Percentiles rank a stretch among this genome's conserved stretches.
phyloP scores from a whole-genome alignment of 2,329 filamentous ascomycete genomes.

The Diaporthe citriasiana region DNA sequence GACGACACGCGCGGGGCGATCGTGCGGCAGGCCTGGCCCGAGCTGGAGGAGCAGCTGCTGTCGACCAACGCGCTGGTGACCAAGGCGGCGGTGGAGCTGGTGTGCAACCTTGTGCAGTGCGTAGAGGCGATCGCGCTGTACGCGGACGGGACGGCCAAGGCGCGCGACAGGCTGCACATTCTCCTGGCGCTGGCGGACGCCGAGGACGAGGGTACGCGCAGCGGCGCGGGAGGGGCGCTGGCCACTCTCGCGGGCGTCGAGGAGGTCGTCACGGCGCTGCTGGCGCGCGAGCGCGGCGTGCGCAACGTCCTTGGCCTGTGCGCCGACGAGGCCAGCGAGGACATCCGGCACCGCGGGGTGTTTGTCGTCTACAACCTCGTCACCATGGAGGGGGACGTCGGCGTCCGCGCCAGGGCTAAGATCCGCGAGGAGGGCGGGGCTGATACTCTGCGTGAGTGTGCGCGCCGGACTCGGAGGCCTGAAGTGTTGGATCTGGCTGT shows the following conservation, averaged over 20 bases:
- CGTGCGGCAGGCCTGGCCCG: constrained; percentile 79
- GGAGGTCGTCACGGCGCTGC: constrained; percentile 77
- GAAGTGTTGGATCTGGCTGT: constrained; percentile 80
- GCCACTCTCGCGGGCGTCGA: constrained; percentile 88
- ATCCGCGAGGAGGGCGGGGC: constrained; percentile 75
- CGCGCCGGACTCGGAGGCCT: constrained; percentile 77
- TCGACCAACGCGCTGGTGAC: constrained; percentile 81
- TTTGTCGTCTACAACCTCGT: constrained; percentile 83
- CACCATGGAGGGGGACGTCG: constrained; percentile 74
- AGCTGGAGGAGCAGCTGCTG: constrained; percentile 87
- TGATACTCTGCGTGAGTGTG: constrained; percentile 76
- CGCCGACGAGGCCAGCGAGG: constrained; percentile 75
- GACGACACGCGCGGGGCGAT: constrained; percentile 77
- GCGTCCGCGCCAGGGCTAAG: constrained; percentile 70
- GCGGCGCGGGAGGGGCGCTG: constrained; percentile 88
- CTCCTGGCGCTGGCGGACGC: constrained; percentile 90
- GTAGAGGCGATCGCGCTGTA: constrained; percentile 78
- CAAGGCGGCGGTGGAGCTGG: constrained; percentile 87
- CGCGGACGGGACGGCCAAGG: constrained; percentile 75
- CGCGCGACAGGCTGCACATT: constrained; percentile 82
- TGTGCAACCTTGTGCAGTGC: constrained; percentile 88
- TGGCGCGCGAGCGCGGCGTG: constrained; percentile 80
- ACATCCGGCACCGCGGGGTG: constrained; percentile 79
- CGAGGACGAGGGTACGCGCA: constrained; percentile 83
- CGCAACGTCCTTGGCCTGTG: constrained; percentile 86